Evolutionary conservation across 169 alveolate species (phyloP), one percentile per base, ranked within the genome.

Genomic region (Plasmodium sp.): DNA sequence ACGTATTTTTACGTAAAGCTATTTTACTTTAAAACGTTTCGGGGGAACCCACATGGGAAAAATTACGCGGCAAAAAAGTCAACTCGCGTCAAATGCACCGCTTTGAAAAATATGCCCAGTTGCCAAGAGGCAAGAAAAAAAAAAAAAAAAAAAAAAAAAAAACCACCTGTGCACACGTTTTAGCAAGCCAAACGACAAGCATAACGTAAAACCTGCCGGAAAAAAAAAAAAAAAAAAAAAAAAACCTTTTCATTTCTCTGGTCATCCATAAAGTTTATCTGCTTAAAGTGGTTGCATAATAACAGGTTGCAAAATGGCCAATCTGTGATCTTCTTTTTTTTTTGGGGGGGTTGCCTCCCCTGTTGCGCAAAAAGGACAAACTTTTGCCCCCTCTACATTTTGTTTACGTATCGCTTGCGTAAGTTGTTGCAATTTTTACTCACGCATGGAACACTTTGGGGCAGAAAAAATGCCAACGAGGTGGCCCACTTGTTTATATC

Each of bases 91-190:
- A 67, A 67, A 67, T 67, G 77, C 39, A 67, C 77, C 14, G 7
- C 77, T 6, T 67, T 27, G 43, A 67, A 18, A 67, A 31, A 27
- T 67, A 67, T 67, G 77, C 77, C 77, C 33, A n/a, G 43, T 67
- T 10, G 33, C 14, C 16, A 31, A 67, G 39, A 67, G 39, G 5
- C n/a, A 67, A 67, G 5, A 67, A 67, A 67, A 67, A 67, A 67
- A 67, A 67, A n/a, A 67, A 67, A 67, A 67, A 67, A 67, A 67
- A 67, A 18, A 67, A 67, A 67, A 67, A 67, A 67, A 67, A 67
- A 62, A 62, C 6, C 77, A 67, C 77, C 77, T 67, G n/a, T 67
- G 39, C 77, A 67, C 77, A 67, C 77, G 39, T 67, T 67, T 67
- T 67, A 22, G 77, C 14, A 67, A 67, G 39, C 36, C 77, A 67